Conservation (phyloP, 257 asterid species). For the Haberlea rhodopensis region DNA sequence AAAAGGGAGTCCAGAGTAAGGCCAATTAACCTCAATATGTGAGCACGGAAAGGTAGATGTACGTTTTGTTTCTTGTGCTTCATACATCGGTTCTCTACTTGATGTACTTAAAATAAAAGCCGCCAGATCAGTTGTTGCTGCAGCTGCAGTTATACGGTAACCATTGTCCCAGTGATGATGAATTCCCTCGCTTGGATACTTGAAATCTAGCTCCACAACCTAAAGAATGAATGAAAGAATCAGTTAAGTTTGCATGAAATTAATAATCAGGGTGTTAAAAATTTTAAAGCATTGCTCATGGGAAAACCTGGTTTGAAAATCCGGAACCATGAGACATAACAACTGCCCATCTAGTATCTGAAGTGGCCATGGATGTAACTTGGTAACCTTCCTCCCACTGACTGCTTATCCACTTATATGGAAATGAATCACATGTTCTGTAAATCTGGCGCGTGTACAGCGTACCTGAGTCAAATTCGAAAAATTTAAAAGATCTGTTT, state of each 20-base stretch:
- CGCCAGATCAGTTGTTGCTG: constrained; percentile 46
- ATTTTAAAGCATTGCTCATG: too few relatives aligned
- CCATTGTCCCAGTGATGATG: constrained; percentile 51
- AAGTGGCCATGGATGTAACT: constrained; percentile 50
- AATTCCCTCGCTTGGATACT: constrained; percentile 53
- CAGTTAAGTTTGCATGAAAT: too few relatives aligned
- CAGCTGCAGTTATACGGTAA: constrained; percentile 46
- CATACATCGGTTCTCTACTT: constrained; percentile 37
- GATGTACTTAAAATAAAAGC: constrained; percentile 48
- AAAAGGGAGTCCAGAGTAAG: background rate
- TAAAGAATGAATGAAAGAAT: constrained; percentile 1
- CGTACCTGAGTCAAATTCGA: constrained; percentile 28
- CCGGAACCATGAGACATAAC: constrained; percentile 53
- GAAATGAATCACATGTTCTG: constrained; percentile 42
- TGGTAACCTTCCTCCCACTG: constrained; percentile 45
- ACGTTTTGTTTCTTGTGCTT: constrained; percentile 50
- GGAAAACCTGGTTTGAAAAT: constrained; percentile 40
- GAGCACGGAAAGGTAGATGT: constrained; percentile 47
- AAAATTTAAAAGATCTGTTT: background rate
- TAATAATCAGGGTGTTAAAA: too few relatives aligned
- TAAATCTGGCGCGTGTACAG: constrained; percentile 44
- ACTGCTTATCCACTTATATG: constrained; percentile 46
- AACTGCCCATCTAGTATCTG: constrained; percentile 44
- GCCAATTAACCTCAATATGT: constrained; percentile 37
- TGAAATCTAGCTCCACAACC: constrained; percentile 56